Percentiles rank a stretch among this genome's conserved stretches.
These are phyloP conservation scores for Pseudogymnoascus sp. DNA, from an alignment of 2,329 filamentous ascomycete genomes.

Conservation along the genomic window DNA sequence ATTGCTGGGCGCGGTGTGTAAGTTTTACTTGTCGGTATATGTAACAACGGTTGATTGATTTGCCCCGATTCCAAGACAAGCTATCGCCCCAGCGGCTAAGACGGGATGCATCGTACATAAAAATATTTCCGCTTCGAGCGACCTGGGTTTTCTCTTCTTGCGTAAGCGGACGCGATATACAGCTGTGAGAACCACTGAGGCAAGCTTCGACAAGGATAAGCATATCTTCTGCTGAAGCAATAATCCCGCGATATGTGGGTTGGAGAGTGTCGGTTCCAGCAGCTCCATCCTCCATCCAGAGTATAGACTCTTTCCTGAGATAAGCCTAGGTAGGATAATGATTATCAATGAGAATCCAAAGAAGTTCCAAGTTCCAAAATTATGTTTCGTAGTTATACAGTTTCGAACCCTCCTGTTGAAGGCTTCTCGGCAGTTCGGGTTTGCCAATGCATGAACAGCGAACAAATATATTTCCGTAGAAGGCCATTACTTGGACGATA, in stretches of 20 bases:
- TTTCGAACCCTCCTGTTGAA: not conserved
- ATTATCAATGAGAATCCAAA: not conserved
- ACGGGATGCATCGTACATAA: constrained; percentile 84
- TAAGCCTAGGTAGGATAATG: not conserved
- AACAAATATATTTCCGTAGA: not conserved
- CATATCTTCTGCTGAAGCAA: constrained; percentile 65
- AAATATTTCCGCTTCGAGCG: constrained; percentile 76
- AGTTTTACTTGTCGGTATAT: not conserved
- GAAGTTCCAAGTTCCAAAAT: not conserved
- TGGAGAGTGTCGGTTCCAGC: constrained; percentile 30
- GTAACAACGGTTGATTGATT: constrained; percentile 25
- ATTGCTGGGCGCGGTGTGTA: too few relatives aligned
- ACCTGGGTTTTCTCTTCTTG: constrained; percentile 70
- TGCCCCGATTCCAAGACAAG: constrained; percentile 67
- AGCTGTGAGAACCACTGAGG: constrained; percentile 58
- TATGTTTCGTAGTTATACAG: not conserved
- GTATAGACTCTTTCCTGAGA: not conserved
- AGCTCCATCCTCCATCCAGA: not conserved
- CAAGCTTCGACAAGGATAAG: constrained; percentile 74
- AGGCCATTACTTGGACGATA: not conserved
- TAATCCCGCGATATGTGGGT: constrained; percentile 59
- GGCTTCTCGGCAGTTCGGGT: not conserved
- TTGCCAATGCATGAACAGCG: not conserved
- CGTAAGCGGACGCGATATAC: constrained; percentile 76
- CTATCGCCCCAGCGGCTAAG: constrained; percentile 95